phyloP scores from a whole-genome alignment of 2,329 filamentous ascomycete genomes.

The Chaetomiaceae sp. region DNA sequence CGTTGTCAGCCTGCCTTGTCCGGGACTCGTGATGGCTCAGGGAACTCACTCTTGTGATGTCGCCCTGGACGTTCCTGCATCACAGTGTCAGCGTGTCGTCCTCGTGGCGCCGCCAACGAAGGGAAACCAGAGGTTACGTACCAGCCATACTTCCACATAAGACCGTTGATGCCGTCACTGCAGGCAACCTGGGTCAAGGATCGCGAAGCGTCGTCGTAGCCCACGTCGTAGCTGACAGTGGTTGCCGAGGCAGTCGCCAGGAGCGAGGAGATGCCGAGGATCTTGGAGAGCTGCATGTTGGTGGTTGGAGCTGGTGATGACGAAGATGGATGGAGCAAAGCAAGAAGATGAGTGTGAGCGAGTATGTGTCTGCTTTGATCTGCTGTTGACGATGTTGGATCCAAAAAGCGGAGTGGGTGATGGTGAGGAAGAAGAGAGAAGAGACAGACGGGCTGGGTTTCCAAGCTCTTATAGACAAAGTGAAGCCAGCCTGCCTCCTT shows the following conservation, averaged over 20 bases:
- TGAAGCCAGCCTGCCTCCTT: background rate
- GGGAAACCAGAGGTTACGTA: background rate
- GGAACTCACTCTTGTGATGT: constrained; percentile 30
- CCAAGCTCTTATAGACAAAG: background rate
- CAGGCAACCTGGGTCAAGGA: constrained; percentile 57
- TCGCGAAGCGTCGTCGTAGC: constrained; percentile 60
- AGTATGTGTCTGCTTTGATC: background rate
- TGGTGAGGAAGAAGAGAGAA: background rate
- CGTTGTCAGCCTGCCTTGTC: too few relatives aligned
- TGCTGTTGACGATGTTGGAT: constrained; percentile 2
- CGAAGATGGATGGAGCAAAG: background rate
- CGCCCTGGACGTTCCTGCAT: constrained; percentile 43
- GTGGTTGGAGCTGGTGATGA: constrained; percentile 3
- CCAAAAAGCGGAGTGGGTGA: background rate
- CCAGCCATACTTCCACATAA: constrained; percentile 58
- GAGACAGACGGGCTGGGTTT: background rate
- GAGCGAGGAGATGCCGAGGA: constrained; percentile 27
- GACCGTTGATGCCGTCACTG: constrained; percentile 64
- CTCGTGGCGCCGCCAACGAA: background rate
- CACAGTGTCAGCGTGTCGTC: background rate
- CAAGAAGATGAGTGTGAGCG: background rate
- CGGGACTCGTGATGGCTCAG: too few relatives aligned
- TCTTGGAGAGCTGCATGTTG: constrained; percentile 28
- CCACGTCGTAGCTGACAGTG: constrained; percentile 65
- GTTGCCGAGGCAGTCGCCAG: constrained; percentile 27